Evolutionary conservation across 2,329 filamentous ascomycete genomes (phyloP).

Genomic region (Beauveria rudraprayagi): DNA sequence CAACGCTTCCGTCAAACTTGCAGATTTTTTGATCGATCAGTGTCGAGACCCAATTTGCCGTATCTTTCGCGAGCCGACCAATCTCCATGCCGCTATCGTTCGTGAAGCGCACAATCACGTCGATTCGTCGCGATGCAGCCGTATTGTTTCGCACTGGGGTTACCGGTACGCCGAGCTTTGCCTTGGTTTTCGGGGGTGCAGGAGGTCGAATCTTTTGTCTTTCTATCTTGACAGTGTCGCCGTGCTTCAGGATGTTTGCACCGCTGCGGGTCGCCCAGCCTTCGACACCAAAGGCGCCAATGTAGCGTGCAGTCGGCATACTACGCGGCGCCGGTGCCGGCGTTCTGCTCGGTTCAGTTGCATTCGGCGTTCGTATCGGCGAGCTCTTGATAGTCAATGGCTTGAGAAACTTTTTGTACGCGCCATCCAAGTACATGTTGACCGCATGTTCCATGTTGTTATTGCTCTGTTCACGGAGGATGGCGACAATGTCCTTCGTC

Average conservation of each 20-base stretch:
- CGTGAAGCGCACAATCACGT: slow-evolving; percentile 88
- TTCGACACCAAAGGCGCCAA: slow-evolving; percentile 85
- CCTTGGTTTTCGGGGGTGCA: slow-evolving; percentile 35
- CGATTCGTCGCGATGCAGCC: slow-evolving; percentile 58
- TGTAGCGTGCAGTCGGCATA: slow-evolving; percentile 53
- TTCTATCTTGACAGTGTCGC: slow-evolving; percentile 79
- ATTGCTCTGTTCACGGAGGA: slow-evolving; percentile 47
- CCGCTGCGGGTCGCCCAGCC: slow-evolving; percentile 91
- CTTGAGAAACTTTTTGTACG: slow-evolving; percentile 45
- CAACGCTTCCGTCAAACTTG: slow-evolving; percentile 76
- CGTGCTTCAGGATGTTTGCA: slow-evolving; percentile 63
- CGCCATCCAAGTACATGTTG: slow-evolving; percentile 64
- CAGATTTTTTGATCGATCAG: slow-evolving; percentile 87
- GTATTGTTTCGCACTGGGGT: slow-evolving; percentile 31
- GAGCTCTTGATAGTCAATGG: neutral
- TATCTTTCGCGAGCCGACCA: slow-evolving; percentile 78
- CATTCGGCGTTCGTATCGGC: neutral
- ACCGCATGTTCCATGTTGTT: slow-evolving; percentile 54
- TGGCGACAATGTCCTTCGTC: slow-evolving; percentile 35
- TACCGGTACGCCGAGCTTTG: slow-evolving; percentile 30
- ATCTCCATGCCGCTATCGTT: slow-evolving; percentile 72
- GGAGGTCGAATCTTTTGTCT: slow-evolving; percentile 66
- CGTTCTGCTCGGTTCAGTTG: slow-evolving; percentile 10
- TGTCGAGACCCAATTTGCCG: slow-evolving; percentile 84
- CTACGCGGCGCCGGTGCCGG: slow-evolving; percentile 14